Evolutionary conservation across 2,329 filamentous ascomycete genomes (phyloP), one percentile per base, ranked within the genome.

Genomic region (Neopestalotiopsis sp.): DNA sequence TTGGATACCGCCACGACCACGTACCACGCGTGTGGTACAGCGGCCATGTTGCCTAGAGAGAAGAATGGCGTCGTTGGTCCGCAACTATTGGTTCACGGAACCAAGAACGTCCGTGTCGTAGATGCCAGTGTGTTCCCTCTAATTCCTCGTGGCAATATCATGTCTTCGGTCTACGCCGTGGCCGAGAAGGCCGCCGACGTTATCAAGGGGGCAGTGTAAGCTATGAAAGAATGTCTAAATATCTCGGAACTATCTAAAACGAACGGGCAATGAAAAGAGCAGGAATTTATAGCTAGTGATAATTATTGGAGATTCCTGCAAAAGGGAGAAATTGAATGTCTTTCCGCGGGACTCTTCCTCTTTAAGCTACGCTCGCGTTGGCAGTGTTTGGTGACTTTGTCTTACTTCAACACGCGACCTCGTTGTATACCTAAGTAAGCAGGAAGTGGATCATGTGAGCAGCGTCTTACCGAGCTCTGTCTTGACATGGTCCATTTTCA

Each of bases 81-180:
- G 7, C 73, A 78, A 20, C 74, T 85, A 4, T 73, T 76, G 60
- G 84, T 85, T 1, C 83, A 84, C 69, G 84, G 84, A 4, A 81
- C 80, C 30, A 73, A 72, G 49, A 84, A 84, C 66, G 71, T 85
- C 61, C 78, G 84, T 45, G 78, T 85, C 32, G 82, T 84, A 4
- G 84, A 86, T 71, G 81, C 81, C 4, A 80, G 81, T 14, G 75
- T 85, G 38, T 80, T 84, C 32, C 84, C 84, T 7, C 69, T 85
- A 65, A 79, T 85, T 24, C 83, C 83, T 1, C 71, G 82, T 78
- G 76, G 70, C n/a, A 75, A 78, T 69, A 75, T 75, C 32, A 75
- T 78, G 42, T 73, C 76, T 2, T 69, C 70, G 0, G 58, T 77
- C 58, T 78, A 77, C 57, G 75, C 76, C 34, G 60, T 77, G 65